phyloP scores from a whole-genome alignment of 1,139 yeast genomes.

The Kodamaea derodonti region DNA sequence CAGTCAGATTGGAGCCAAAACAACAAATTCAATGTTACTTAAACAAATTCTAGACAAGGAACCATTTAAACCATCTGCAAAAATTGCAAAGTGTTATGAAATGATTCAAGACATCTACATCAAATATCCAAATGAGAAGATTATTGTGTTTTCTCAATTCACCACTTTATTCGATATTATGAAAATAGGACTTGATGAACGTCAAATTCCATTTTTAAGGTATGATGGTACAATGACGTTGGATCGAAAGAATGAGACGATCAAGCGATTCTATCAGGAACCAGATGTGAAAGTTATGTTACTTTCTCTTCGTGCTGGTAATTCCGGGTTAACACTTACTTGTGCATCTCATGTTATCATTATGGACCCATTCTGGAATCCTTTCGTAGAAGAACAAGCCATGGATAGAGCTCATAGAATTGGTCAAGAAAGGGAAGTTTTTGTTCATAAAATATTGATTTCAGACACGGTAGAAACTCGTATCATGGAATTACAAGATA shows the following conservation, averaged over 20 bases:
- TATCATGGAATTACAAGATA: slow-evolving; percentile 69
- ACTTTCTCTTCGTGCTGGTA: slow-evolving; percentile 84
- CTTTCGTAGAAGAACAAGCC: slow-evolving; percentile 93
- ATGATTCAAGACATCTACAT: slow-evolving; percentile 40
- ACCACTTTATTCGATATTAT: slow-evolving; percentile 73
- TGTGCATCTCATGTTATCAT: slow-evolving; percentile 90
- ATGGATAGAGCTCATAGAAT: slow-evolving; percentile 93
- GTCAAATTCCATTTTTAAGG: slow-evolving; percentile 50
- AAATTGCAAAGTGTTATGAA: slow-evolving; percentile 48
- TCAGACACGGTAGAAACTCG: slow-evolving; percentile 78
- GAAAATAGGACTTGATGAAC: slow-evolving; percentile 49
- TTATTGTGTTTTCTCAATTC: slow-evolving; percentile 82
- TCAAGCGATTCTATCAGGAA: slow-evolving; percentile 57
- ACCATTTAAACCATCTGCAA: slow-evolving; percentile 48
- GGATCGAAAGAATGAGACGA: slow-evolving; percentile 56
- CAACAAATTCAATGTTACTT: slow-evolving; percentile 2
- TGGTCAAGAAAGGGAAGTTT: slow-evolving; percentile 77
- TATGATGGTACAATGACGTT: slow-evolving; percentile 84
- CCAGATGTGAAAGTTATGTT: slow-evolving; percentile 53
- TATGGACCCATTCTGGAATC: slow-evolving; percentile 96
- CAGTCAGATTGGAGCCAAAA: slow-evolving; percentile 8
- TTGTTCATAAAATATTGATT: slow-evolving; percentile 66
- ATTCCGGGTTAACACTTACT: slow-evolving; percentile 86
- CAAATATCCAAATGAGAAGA: slow-evolving; percentile 52
- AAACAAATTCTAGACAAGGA: slow-evolving; percentile 16